Evolutionary conservation across 441 rosid species (phyloP).

Genomic region (Omphalea diandra): DNA sequence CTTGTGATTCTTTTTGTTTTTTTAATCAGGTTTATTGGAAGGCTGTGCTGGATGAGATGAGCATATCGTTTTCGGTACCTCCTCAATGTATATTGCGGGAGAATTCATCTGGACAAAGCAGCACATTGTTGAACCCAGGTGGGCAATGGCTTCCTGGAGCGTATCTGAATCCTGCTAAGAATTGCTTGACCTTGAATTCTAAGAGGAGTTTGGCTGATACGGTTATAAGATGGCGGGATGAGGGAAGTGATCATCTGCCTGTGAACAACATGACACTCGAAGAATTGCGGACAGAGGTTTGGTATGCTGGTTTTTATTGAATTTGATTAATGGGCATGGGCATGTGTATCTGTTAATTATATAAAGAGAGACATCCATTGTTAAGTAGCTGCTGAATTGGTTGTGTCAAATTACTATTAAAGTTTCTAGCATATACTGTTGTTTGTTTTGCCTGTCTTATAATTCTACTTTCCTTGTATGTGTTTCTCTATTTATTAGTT

Average conservation of each 20-base stretch:
- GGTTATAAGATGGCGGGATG: constrained; percentile 77
- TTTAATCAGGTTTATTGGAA: constrained; percentile 84
- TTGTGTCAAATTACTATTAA: too few species aligned
- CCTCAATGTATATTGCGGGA: constrained; percentile 55
- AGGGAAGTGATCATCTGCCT: constrained; percentile 71
- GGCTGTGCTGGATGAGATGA: constrained; percentile 62
- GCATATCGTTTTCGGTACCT: constrained; percentile 52
- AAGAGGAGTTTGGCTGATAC: constrained; percentile 57
- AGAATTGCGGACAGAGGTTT: constrained; percentile 71
- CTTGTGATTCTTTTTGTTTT: too few species aligned
- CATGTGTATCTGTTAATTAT: too few species aligned
- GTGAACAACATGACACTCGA: constrained; percentile 58
- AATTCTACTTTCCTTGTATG: not conserved
- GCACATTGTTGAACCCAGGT: constrained; percentile 45
- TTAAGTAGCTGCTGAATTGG: too few species aligned
- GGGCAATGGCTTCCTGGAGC: constrained; percentile 97
- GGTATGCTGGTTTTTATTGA: constrained; percentile 48
- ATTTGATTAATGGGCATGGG: constrained; percentile 1
- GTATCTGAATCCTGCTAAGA: constrained; percentile 68
- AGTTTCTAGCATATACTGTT: not conserved
- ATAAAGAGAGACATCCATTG: too few species aligned
- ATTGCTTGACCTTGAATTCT: constrained; percentile 50
- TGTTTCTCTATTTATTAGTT: constrained; percentile 8
- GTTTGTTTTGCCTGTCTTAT: not conserved
- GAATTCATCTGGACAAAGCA: constrained; percentile 34